These are phyloP conservation scores for Dissophora ornata DNA, from an alignment of 192 early-diverging fungal species.

Conservation along the genomic window DNA sequence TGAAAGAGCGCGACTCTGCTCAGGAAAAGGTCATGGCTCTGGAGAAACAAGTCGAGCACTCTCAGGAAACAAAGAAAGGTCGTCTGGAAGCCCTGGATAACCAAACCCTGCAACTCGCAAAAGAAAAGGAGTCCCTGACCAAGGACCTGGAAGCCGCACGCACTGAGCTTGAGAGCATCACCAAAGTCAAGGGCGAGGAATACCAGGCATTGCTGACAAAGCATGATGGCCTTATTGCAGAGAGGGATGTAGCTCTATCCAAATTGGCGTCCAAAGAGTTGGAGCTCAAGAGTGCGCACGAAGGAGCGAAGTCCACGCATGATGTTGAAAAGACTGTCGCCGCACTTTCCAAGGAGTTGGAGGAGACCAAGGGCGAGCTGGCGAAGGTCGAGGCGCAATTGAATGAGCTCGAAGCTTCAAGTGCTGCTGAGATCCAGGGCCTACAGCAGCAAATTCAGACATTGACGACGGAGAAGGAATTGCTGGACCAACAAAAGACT, in stretches of 20 bases:
- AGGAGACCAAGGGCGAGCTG: slow-evolving; percentile 16
- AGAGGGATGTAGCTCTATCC: slow-evolving; percentile 19
- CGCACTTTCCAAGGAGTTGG: slow-evolving; percentile 27
- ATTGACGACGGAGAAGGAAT: slow-evolving; percentile 13
- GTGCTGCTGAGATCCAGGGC: slow-evolving; percentile 10
- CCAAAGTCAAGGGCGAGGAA: slow-evolving; percentile 3
- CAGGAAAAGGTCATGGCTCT: slow-evolving; percentile 12
- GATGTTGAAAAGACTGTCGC: slow-evolving; percentile 19
- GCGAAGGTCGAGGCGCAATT: slow-evolving; percentile 17
- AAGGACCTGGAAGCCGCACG: slow-evolving; percentile 20
- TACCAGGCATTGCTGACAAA: slow-evolving; percentile 6
- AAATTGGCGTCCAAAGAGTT: slow-evolving; percentile 8
- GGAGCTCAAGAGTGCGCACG: slow-evolving; percentile 18
- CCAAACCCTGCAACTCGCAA: slow-evolving; percentile 6
- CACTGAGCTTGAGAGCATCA: slow-evolving; percentile 3
- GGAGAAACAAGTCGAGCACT: slow-evolving; percentile 24
- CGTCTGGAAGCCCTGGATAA: slow-evolving; percentile 5
- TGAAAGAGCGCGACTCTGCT: slow-evolving; percentile 34
- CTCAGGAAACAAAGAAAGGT: slow-evolving; percentile 26
- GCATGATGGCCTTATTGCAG: background rate
- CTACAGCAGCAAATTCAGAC: slow-evolving; percentile 22
- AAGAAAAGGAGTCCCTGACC: slow-evolving; percentile 23
- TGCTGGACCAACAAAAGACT: slow-evolving; percentile 9
- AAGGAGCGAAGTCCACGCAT: background rate
- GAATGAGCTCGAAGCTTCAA: slow-evolving; percentile 10